Percentiles rank a stretch among this genome's conserved stretches.
Evolutionary conservation across 768 basidiomycete species (phyloP).

Genomic region (Amanita inopinata): DNA sequence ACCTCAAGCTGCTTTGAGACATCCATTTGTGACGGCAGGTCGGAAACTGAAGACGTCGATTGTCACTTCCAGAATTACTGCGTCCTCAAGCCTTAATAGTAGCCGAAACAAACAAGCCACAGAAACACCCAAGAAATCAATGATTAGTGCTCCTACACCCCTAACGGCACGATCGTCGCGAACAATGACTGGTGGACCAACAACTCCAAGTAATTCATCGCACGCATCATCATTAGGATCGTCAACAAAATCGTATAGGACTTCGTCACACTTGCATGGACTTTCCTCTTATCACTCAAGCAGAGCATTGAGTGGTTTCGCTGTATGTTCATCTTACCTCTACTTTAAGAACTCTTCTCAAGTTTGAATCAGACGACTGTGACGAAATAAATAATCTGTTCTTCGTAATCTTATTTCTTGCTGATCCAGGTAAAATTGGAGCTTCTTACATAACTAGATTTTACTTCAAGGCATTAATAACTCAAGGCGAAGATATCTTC

Average conservation of each 20-base stretch:
- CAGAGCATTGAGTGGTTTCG: slow-evolving; percentile 62
- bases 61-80: slow-evolving; percentile 42
- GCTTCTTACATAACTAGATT: slow-evolving; percentile 12
- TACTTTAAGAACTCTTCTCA: slow-evolving; percentile 8
- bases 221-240: slow-evolving; percentile 50
- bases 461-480: slow-evolving; percentile 16
- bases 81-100: slow-evolving; percentile 46
- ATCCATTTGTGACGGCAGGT: slow-evolving; percentile 76
- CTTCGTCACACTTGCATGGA: slow-evolving; percentile 62
- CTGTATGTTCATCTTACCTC: slow-evolving; percentile 35
- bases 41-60: slow-evolving; percentile 41
- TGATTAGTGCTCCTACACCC: slow-evolving; percentile 84
- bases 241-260: slow-evolving; percentile 54
- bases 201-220: slow-evolving; percentile 47
- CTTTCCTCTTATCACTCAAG: slow-evolving; percentile 69
- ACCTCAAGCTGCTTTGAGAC: slow-evolving; percentile 85
- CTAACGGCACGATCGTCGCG: slow-evolving; percentile 70
- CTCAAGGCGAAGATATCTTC: slow-evolving; percentile 27
- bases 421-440: slow-evolving; percentile 13
- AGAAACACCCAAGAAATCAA: slow-evolving; percentile 80
- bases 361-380: slow-evolving; percentile 25
- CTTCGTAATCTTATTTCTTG: slow-evolving; percentile 8
- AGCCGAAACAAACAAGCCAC: slow-evolving; percentile 43
- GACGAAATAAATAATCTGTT: slow-evolving; percentile 25
- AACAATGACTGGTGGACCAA: slow-evolving; percentile 40